Evolutionary conservation across 2,329 filamentous ascomycete genomes (phyloP).

Genomic region (Diaporthe aspalathi): DNA sequence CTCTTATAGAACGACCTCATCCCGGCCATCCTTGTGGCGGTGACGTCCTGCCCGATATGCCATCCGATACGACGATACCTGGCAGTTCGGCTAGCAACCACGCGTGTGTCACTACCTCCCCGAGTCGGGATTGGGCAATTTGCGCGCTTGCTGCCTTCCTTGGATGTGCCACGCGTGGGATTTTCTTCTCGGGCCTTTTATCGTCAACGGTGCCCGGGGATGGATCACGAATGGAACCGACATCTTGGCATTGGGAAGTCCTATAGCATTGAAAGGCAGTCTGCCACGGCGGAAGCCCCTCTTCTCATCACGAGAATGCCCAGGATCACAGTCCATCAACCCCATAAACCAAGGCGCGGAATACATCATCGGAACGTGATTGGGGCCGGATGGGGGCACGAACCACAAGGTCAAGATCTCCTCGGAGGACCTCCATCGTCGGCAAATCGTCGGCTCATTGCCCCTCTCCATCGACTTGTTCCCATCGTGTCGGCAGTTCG

Average conservation of each 20-base stretch:
- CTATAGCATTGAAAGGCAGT: constrained; percentile 14
- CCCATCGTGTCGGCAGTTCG: constrained; percentile 23
- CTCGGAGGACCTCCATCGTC: background rate
- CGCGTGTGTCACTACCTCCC: no score
- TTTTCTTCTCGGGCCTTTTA: constrained; percentile 23
- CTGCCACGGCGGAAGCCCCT: background rate
- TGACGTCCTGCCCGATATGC: background rate
- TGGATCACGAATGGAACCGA: constrained; percentile 1
- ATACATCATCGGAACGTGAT: constrained; percentile 18
- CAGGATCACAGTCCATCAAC: constrained; percentile 17
- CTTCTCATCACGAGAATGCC: constrained; percentile 17
- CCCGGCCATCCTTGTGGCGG: background rate
- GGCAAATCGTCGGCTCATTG: constrained; percentile 10
- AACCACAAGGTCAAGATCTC: background rate
- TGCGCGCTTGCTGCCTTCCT: background rate
- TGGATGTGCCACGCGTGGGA: background rate
- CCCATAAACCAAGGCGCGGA: constrained; percentile 18
- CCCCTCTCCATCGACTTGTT: background rate
- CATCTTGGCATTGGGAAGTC: constrained; percentile 15
- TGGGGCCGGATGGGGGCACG: constrained; percentile 1
- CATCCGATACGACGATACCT: constrained; percentile 7
- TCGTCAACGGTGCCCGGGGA: background rate
- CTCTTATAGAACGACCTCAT: constrained; percentile 5
- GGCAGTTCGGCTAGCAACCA: no score
- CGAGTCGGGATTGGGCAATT: no score